Percentiles rank a stretch among this genome's conserved stretches.
Conservation (phyloP, 2,329 filamentous ascomycete genomes). For the Orbilia quercus region DNA sequence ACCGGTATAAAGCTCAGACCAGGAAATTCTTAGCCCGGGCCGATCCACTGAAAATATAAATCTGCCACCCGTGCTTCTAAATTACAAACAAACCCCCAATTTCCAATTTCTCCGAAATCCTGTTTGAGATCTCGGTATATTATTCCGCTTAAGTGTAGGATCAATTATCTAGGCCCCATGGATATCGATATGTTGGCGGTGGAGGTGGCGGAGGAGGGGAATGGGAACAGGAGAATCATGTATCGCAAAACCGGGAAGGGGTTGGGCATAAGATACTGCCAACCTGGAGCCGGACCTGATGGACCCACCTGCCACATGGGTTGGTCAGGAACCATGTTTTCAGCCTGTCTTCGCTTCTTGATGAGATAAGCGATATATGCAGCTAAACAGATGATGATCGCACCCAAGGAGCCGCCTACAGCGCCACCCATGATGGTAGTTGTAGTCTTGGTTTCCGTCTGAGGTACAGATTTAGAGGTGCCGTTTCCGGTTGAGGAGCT, state of each 20-base stretch:
- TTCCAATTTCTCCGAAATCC: too few relatives aligned
- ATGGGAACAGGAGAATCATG: neutral
- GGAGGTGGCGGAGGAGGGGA: neutral
- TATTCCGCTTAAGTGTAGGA: too few relatives aligned
- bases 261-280: neutral
- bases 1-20: too few relatives aligned
- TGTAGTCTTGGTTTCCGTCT: slow-evolving; percentile 2
- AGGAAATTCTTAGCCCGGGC: too few relatives aligned
- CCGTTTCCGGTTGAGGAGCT: neutral
- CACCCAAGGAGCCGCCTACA: slow-evolving; percentile 22
- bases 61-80: too few relatives aligned
- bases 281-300: neutral
- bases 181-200: neutral
- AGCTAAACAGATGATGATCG: neutral
- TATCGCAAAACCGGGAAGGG: neutral
- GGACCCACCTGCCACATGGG: slow-evolving; percentile 31
- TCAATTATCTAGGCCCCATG: neutral
- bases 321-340: slow-evolving; percentile 22
- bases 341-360: slow-evolving; percentile 19
- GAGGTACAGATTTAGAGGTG: neutral
- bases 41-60: too few relatives aligned
- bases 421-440: slow-evolving; percentile 11
- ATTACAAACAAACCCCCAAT: too few relatives aligned
- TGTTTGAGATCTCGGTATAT: too few relatives aligned
- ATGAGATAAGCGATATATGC: slow-evolving; percentile 23